These are phyloP conservation scores for Byssochlamys sp. DNA, from an alignment of 2,329 filamentous ascomycete genomes.

Conservation along the genomic window DNA sequence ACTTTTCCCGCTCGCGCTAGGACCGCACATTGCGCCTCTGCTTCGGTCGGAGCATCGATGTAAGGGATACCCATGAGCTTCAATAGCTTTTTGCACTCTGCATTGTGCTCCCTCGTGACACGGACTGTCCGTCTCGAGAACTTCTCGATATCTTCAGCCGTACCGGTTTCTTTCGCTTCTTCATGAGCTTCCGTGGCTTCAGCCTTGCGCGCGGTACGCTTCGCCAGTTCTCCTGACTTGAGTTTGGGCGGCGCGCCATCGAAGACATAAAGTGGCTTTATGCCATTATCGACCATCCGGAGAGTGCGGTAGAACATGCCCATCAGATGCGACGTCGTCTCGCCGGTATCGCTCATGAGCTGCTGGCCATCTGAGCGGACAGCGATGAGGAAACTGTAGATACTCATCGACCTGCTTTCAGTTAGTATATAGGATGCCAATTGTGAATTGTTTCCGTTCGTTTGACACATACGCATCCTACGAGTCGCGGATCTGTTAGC, in stretches of 20 bases:
- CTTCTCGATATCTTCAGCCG: constrained; percentile 94
- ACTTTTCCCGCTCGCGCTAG: constrained; percentile 87
- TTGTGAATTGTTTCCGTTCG: neutral
- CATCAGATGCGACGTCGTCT: constrained; percentile 97
- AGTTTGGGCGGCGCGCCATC: constrained; percentile 93
- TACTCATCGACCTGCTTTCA: constrained; percentile 72
- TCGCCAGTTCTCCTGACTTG: constrained; percentile 92
- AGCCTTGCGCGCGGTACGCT: constrained; percentile 88
- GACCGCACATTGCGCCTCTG: constrained; percentile 89
- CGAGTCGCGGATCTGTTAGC: constrained; percentile 6
- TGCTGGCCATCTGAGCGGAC: constrained; percentile 95
- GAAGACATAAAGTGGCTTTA: constrained; percentile 97
- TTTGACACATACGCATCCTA: constrained; percentile 48
- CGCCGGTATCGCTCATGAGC: constrained; percentile 85
- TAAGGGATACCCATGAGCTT: constrained; percentile 94
- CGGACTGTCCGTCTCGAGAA: constrained; percentile 87
- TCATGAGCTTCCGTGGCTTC: constrained; percentile 83
- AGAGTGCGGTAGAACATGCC: constrained; percentile 98
- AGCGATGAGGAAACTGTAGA: constrained; percentile 96
- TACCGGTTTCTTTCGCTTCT: constrained; percentile 94
- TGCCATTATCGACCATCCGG: constrained; percentile 95
- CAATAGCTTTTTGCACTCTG: constrained; percentile 80
- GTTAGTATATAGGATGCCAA: constrained; percentile 11
- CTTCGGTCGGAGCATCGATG: constrained; percentile 90
- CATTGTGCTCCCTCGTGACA: constrained; percentile 93